A percentile compares a stretch with the other conserved stretches of the same genome.
phyloP scores from a whole-genome alignment of 176 grass and related monocot species.

The Oryza meyeriana region DNA sequence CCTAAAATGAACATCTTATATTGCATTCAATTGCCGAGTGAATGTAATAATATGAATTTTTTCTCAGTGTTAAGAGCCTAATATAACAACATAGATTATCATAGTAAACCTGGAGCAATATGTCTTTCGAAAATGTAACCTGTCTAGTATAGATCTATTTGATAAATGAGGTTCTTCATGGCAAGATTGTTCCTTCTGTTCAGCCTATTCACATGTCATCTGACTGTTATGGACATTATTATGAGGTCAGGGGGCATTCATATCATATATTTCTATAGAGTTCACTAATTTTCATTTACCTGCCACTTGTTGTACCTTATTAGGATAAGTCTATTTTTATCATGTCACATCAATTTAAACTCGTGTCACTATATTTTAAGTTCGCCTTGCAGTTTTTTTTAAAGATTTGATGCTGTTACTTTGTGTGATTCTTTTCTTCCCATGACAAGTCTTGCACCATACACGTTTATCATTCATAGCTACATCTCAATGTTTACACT shows the following conservation, averaged over 20 bases:
- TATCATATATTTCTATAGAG: background rate
- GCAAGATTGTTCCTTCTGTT: background rate
- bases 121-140: background rate
- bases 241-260: background rate
- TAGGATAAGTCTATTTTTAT: background rate
- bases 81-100: background rate
- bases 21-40: background rate
- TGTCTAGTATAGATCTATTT: background rate
- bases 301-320: background rate
- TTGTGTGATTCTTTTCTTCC: background rate
- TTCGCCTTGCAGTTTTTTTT: background rate
- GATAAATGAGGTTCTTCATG: background rate
- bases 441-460: background rate
- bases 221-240: background rate
- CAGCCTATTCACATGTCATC: background rate
- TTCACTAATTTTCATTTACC: background rate
- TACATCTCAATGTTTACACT: background rate
- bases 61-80: background rate
- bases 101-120: background rate
- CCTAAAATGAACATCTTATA: background rate
- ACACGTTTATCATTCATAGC: background rate
- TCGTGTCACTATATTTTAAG: background rate
- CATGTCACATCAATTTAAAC: background rate
- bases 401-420: background rate
- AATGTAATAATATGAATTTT: background rate